phyloP scores from a whole-genome alignment of 148 eudicot species.

The Limonium bicolor region DNA sequence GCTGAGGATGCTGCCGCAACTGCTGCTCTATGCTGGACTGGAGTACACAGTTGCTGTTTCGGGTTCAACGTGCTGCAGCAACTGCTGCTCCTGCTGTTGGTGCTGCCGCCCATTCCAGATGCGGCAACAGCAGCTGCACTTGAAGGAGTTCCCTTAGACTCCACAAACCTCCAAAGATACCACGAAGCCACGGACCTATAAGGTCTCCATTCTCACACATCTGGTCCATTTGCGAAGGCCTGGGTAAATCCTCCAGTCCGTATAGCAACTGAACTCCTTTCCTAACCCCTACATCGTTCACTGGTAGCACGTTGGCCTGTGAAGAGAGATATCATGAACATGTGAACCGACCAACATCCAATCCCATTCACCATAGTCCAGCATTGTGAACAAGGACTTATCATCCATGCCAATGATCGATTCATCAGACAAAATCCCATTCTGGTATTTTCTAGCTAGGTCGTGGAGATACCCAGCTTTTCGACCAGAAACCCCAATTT shows the following conservation, averaged over 20 bases:
- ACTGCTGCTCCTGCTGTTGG: slow-evolving; percentile 14
- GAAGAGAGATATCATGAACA: slow-evolving; percentile 47
- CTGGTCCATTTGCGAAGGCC: slow-evolving; percentile 50
- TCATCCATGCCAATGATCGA: slow-evolving; percentile 33
- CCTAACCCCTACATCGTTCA: slow-evolving; percentile 35
- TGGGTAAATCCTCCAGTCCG: slow-evolving; percentile 30
- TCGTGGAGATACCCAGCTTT: slow-evolving; percentile 39
- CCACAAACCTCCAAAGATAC: slow-evolving; percentile 47
- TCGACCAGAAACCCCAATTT: slow-evolving; percentile 44
- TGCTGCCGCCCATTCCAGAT: slow-evolving; percentile 1
- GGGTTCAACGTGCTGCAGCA: slow-evolving; percentile 10
- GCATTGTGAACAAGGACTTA: slow-evolving; percentile 43
- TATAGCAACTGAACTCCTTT: slow-evolving; percentile 38
- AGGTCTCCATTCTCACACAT: slow-evolving; percentile 52
- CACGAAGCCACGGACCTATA: slow-evolving; percentile 42
- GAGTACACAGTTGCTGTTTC: slow-evolving; percentile 5
- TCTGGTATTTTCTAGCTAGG: slow-evolving; percentile 29
- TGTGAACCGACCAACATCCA: slow-evolving; percentile 54
- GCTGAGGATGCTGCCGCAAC: slow-evolving; percentile 3
- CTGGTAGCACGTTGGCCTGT: slow-evolving; percentile 50
- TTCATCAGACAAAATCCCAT: slow-evolving; percentile 31
- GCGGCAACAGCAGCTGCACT: slow-evolving; percentile 8
- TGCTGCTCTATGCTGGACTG: slow-evolving; percentile 7
- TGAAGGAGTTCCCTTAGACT: slow-evolving; percentile 19
- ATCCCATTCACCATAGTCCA: slow-evolving; percentile 57